Evolutionary conservation across 257 asterid genomes (phyloP), one percentile per base, ranked within the genome.

Genomic region (Cruciata laevipes): DNA sequence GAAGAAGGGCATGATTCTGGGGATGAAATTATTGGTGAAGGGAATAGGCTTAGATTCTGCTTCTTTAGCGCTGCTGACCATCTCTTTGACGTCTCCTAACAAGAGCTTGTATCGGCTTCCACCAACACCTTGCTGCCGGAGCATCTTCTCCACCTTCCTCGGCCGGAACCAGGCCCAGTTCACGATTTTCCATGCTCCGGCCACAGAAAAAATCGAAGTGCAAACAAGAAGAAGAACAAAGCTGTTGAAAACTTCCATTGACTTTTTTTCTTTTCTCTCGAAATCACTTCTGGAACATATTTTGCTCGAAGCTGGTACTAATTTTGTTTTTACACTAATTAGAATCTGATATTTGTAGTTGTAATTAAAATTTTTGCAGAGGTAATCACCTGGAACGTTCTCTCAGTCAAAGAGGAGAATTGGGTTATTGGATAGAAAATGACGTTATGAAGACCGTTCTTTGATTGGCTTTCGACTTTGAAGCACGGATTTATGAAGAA

Each of bases 31-130:
- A 66, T 84, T 67, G 37, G 82, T 69, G 62, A 82, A 61, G 18
- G 60, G 55, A 23, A 84, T 74, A 30, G 84, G 74, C 59, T 72
- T 80, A 14, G 77, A 74, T 13, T 51, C 63, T 0, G 87, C 82
- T 69, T 79, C 71, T 61, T 40, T 40, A 1, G 49, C 9, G 69
- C 59, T 73, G 13, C 6, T 44, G 7, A 17, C 40, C 0, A 79
- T 49, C 12, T 84, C 84, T 24, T 69, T 74, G 52, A 30, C 63
- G 61, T 84, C 86, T 4, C 89, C 87, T 32, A 69, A 51, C 38
- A 80, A 44, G 2, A 79, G 8, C 68, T 68, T 78, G 58, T 78
- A 85, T 21, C 12, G 33, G 51, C 10, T 64, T 40, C 68, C 33
- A 13, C 33, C 68, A 23, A 40, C 6, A 42, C 56, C 35, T 13